These are phyloP conservation scores for Binderoboletus segoi DNA, from an alignment of 1,284 basidiomycete species.

Conservation along the genomic window DNA sequence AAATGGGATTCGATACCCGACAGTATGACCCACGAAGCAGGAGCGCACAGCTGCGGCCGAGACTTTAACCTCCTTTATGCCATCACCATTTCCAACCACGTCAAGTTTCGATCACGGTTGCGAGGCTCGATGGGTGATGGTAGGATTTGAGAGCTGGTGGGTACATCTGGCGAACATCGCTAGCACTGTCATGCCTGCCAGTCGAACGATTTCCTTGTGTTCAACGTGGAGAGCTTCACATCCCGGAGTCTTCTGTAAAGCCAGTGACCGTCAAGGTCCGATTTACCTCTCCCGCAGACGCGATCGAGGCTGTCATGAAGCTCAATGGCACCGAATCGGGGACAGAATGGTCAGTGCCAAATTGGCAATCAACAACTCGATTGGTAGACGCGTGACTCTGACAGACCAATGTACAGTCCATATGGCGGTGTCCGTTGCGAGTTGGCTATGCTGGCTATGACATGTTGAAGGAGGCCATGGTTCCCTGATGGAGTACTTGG, in stretches of 20 bases:
- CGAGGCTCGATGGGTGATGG: slow-evolving; percentile 38
- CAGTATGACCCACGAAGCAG: neutral
- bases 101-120: slow-evolving; percentile 45
- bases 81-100: slow-evolving; percentile 29
- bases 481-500: slow-evolving; percentile 39
- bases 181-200: slow-evolving; percentile 1
- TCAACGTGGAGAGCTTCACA: slow-evolving; percentile 43
- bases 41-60: slow-evolving; percentile 6
- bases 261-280: slow-evolving; percentile 43
- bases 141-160: slow-evolving; percentile 48
- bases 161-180: slow-evolving; percentile 41
- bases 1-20: neutral
- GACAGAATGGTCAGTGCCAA: slow-evolving; percentile 39
- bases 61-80: slow-evolving; percentile 21
- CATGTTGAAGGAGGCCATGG: slow-evolving; percentile 47
- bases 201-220: slow-evolving; percentile 36
- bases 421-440: slow-evolving; percentile 54
- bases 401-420: slow-evolving; percentile 45
- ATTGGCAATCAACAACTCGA: slow-evolving; percentile 34
- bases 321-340: slow-evolving; percentile 48
- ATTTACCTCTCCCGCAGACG: slow-evolving; percentile 49
- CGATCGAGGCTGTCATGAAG: slow-evolving; percentile 47
- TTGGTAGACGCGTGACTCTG: slow-evolving; percentile 17
- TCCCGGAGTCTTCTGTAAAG: slow-evolving; percentile 29
- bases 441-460: slow-evolving; percentile 62